Evolutionary conservation across 202 grass and related monocot species (phyloP), one percentile per base, ranked within the genome.

Genomic region (Dendrocalamus latiflorus): DNA sequence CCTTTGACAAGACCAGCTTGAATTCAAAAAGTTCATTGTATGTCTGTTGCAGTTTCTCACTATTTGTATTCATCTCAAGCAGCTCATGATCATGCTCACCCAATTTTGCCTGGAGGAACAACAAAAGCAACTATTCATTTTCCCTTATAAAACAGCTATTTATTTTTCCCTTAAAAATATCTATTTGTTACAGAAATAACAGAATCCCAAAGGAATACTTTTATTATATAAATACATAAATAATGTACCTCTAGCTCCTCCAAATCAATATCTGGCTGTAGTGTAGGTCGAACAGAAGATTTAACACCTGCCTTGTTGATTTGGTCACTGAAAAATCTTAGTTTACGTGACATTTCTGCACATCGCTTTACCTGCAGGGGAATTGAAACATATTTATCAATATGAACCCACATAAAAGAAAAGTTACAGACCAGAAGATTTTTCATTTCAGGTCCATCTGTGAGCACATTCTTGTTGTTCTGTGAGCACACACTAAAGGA

Each of bases 21-120:
- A 92, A 99, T 88, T 99, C 96, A 88, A 99, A 86, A 82, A 99
- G 96, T 78, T 99, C 96, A 65, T 96, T 99, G 81, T 92, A 99
- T 79, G 91, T 89, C 44, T 92, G 96, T 53, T 60, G 91, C 53
- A 99, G 77, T 74, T 93, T 94, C 75, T 90, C 96, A 80, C 86
- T 92, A 51, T 99, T 99, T 64, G 83, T 78, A 72, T 92, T 99
- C 91, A 99, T 94, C 89, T 99, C 96, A 72, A 95, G 91, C 85
- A 99, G 83, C 65, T 99, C 96, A 70, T 87, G 78, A 69, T 99
- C 96, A 89, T 99, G 91, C 78, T 99, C 93, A 73, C 81, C 82
- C 86, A 96, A 89, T 83, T 87, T 83, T 63, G 81, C 89, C 96
- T 99, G 74, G 65, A 89, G 17, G 45, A 85, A 65, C 15, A 80